phyloP scores from a whole-genome alignment of 441 rosid genomes.

The Pelargonium citronellum region DNA sequence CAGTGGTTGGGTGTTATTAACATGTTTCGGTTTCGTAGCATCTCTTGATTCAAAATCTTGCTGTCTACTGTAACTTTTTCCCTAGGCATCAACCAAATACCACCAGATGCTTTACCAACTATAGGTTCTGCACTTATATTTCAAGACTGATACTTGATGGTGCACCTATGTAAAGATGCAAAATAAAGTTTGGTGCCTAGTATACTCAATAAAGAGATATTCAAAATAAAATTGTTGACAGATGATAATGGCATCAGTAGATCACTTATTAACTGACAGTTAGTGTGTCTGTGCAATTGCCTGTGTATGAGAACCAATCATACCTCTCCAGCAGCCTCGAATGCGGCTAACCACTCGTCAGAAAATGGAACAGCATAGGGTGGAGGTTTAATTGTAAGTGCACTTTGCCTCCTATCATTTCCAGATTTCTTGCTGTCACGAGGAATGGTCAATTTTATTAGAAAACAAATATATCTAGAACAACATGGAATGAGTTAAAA shows the following conservation, averaged over 20 bases:
- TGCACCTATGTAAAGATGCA: not conserved
- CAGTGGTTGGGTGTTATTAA: not conserved
- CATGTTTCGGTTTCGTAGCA: not conserved
- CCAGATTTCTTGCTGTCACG: constrained; percentile 37
- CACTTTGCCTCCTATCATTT: constrained; percentile 36
- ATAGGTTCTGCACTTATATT: not conserved
- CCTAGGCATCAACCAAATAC: not conserved
- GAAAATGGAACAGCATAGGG: constrained; percentile 70
- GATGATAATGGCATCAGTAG: not conserved
- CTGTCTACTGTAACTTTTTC: not conserved
- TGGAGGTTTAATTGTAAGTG: constrained; percentile 46
- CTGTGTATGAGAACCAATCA: constrained; percentile 8
- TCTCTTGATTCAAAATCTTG: not conserved
- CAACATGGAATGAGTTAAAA: constrained; percentile 5
- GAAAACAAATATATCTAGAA: not conserved
- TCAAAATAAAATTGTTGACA: too few relatives aligned
- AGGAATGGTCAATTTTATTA: constrained; percentile 11
- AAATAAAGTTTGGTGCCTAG: not conserved
- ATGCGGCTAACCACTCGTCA: constrained; percentile 88
- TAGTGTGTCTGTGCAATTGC: not conserved
- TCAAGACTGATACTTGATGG: not conserved
- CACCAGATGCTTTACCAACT: not conserved
- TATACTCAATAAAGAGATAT: not conserved
- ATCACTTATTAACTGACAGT: not conserved
- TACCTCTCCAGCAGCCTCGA: constrained; percentile 98